phyloP scores from a whole-genome alignment of 1,284 basidiomycete genomes.

The Moniliella sp. region DNA sequence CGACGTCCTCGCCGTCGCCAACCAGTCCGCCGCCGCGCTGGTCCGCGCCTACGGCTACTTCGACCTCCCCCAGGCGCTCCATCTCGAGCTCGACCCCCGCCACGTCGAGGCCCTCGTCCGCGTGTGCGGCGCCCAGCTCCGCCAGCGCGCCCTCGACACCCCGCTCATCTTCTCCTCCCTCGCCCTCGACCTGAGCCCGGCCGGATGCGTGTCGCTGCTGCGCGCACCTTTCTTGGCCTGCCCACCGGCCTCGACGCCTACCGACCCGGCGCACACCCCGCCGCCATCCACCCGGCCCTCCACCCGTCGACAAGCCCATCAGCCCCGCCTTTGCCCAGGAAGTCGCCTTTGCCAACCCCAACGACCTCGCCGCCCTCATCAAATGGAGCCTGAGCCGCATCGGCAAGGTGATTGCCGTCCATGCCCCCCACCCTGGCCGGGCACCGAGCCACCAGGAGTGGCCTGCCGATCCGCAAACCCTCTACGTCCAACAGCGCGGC shows the following conservation, averaged over 20 bases:
- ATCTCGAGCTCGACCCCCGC: no score
- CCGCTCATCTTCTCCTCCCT: constrained; percentile 30
- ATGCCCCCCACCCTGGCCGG: constrained; percentile 6
- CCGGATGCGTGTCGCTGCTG: constrained; percentile 15
- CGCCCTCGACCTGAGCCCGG: constrained; percentile 22
- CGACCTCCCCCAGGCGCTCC: no score
- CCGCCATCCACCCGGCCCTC: no score
- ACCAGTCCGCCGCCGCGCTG: no score
- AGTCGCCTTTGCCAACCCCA: constrained; percentile 20
- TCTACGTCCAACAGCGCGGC: constrained; percentile 26
- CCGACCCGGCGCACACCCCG: no score
- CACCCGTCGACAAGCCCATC: background rate
- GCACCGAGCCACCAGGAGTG: constrained; percentile 10
- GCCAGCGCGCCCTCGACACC: no score
- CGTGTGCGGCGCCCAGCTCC: no score
- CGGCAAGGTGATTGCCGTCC: constrained; percentile 22
- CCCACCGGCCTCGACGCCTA: constrained; percentile 1
- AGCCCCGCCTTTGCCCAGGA: constrained; percentile 11
- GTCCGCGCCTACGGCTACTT: no score
- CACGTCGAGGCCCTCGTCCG: no score
- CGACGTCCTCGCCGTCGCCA: no score
- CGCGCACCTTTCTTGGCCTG: constrained; percentile 3
- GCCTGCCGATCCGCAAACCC: no score
- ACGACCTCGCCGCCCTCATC: constrained; percentile 27
- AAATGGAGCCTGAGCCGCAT: constrained; percentile 30